A percentile compares a stretch with the other conserved stretches of the same genome.
Conservation (phyloP, 495 filamentous ascomycete genomes). For the Hypomontagnella monticulosa region DNA sequence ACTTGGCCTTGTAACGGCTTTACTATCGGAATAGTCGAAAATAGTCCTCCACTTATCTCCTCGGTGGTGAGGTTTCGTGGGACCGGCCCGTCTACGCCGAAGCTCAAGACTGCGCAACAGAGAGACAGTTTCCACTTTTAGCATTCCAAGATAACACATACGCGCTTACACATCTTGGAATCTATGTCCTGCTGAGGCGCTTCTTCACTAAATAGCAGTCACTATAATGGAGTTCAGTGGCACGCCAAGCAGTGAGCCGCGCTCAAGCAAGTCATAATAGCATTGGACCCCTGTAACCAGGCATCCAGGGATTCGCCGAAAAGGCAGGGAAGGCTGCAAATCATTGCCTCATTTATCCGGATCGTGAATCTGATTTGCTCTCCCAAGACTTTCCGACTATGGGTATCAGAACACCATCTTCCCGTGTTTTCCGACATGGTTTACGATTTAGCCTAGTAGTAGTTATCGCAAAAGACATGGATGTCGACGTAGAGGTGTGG, state of each 20-base stretch:
- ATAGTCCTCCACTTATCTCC: background rate
- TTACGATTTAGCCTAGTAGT: background rate
- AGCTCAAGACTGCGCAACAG: background rate
- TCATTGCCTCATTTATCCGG: constrained; percentile 26
- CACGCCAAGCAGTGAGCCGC: constrained; percentile 6
- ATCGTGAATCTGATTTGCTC: constrained; percentile 26
- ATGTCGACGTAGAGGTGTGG: background rate
- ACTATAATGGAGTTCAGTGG: background rate
- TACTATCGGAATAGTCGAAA: background rate
- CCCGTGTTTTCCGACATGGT: constrained; percentile 12
- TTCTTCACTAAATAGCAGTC: background rate
- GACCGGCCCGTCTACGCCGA: constrained; percentile 28
- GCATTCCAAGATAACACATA: background rate
- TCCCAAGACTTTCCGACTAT: constrained; percentile 1
- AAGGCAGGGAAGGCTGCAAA: constrained; percentile 1
- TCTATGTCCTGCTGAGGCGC: background rate
- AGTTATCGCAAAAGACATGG: background rate
- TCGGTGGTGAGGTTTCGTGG: background rate
- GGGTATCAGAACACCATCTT: constrained; percentile 10
- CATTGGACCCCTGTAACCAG: background rate
- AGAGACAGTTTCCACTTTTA: constrained; percentile 2
- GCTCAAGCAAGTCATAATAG: background rate
- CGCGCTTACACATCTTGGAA: background rate
- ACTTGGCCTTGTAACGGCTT: background rate
- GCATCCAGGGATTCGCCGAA: background rate